Evolutionary conservation across 2,329 filamentous ascomycete species (phyloP), one percentile per base, ranked within the genome.

Genomic region (Sarocladium oryzae): DNA sequence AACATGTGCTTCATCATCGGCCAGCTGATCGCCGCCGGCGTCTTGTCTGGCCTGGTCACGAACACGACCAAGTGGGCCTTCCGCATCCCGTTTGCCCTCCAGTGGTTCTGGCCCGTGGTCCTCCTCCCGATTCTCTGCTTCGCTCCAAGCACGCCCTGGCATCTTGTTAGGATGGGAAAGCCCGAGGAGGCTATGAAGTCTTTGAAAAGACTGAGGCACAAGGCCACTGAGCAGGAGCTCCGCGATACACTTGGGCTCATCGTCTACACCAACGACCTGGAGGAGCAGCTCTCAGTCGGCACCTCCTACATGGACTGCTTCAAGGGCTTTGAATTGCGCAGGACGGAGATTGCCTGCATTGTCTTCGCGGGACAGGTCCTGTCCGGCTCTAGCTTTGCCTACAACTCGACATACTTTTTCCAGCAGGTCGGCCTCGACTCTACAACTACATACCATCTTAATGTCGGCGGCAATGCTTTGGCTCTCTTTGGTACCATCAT

Each of bases 181-280:
- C 40, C 40, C 23, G 40, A 43, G 40, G 40, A 20, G 3, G 40
- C 40, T 15, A 43, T 43, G 40, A 15, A 10, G 20, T 43, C 18
- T 32, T 51, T 28, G 52, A 51, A 43, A 49, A 51, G 41, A 24
- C 40, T 20, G 46, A 51, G 23, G 33, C 43, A 24, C 28, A 48
- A 48, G 43, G 43, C 24, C 13, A 48, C 43, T 10, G 43, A 43
- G 40, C 21, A 43, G 40, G 40, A 43, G 40, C 40, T 43, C 21
- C 40, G 40, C 40, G 40, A 43, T 43, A 28, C 40, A 28, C 21
- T 48, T 5, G 43, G 26, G 20, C 26, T 33, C 43, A 48, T 48
- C 28, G 26, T 32, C 20, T 33, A 95, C 63, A 95, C 89, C 1
- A 91, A 87, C 1, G 85, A 86, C 0, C 72, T 95, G 10, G 90